Percentiles rank a stretch among this genome's conserved stretches.
Evolutionary conservation across 2,329 filamentous ascomycete species (phyloP).

Genomic region (Aspergillus sojae): DNA sequence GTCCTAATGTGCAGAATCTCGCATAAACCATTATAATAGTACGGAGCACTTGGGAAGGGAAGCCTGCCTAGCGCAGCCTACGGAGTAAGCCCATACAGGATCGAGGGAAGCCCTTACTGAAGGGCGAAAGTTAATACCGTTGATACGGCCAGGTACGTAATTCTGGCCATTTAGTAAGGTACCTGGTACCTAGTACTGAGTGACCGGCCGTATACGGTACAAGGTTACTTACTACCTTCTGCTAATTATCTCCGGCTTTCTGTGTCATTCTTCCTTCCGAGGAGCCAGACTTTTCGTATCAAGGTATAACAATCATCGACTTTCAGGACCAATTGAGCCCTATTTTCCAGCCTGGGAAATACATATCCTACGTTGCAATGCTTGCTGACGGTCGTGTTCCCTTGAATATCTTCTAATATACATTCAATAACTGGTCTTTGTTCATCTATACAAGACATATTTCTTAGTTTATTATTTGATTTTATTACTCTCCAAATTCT

Average conservation of each 20-base stretch:
- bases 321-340: constrained; percentile 5
- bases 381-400: not conserved
- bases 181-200: not conserved
- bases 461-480: not conserved
- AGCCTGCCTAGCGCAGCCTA: constrained; percentile 22
- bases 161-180: not conserved
- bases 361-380: not conserved
- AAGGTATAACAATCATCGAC: constrained; percentile 3
- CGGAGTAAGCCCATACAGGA: constrained; percentile 14
- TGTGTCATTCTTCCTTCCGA: constrained; percentile 2
- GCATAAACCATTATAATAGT: constrained; percentile 12
- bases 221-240: not conserved
- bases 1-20: constrained; percentile 18
- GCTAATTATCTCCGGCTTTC: constrained; percentile 8
- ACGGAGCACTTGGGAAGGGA: not conserved
- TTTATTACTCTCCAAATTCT: not conserved
- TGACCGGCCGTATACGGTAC: not conserved
- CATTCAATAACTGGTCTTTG: constrained; percentile 17
- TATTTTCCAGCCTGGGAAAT: constrained; percentile 4
- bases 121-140: constrained; percentile 22
- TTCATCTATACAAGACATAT: constrained; percentile 3
- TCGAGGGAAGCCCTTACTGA: constrained; percentile 23
- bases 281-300: constrained; percentile 1
- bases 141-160: not conserved
- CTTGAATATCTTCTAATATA: not conserved